Base-by-base conservation (phyloP, 805 yeast species). In the Cyberlindnera saturnus region DNA sequence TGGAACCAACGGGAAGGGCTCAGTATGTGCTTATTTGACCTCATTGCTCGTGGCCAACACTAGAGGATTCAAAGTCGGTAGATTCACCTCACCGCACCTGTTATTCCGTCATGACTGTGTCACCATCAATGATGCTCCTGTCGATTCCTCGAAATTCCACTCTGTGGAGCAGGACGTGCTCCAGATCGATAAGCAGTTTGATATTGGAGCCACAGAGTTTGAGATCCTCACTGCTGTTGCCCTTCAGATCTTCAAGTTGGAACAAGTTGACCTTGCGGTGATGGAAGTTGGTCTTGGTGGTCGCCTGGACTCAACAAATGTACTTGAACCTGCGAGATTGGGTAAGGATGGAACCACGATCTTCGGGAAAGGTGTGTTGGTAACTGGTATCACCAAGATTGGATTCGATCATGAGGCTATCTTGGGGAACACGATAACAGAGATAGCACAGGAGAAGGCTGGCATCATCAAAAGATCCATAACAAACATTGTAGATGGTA, bases 201-300 rank as follows among this genome's bases (percentile, higher is more conserved):
- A 56, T 1, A 64, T 87, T 17, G 78, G 79, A 6, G 90, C 96
- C 40, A 83, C 97, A 0, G 96, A 88, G 60, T 91, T 91, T 62
- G 99, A 91, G 60, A 55, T 86, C 6, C 66, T 88, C 38, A 87
- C 98, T 0, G 91, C 89, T 18, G 78, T 85, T 0, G 98, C 97
- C 1, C 79, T 88, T 53, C 76, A 82, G 52, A 75, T 87, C 19
- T 93, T 93, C 60, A 70, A 71, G 32, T 55, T 72, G 10, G 69
- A 70, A 35, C 62, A 71, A 1, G 83, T 89, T 6, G 80, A 82
- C 19, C 65, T 84, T 42, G 96, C 96, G 0, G 78, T 91, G 1
- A 63, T 91, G n/a, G 99, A 91, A 61, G 97, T 89, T 4, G 99
- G 99, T 0, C 66, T 93, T 6, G 99, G 99, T 3, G 99, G 99